Evolutionary conservation across 192 early-diverging fungal species (phyloP), one percentile per base, ranked within the genome.

Genomic region (Phycomyces blakesleeanus): DNA sequence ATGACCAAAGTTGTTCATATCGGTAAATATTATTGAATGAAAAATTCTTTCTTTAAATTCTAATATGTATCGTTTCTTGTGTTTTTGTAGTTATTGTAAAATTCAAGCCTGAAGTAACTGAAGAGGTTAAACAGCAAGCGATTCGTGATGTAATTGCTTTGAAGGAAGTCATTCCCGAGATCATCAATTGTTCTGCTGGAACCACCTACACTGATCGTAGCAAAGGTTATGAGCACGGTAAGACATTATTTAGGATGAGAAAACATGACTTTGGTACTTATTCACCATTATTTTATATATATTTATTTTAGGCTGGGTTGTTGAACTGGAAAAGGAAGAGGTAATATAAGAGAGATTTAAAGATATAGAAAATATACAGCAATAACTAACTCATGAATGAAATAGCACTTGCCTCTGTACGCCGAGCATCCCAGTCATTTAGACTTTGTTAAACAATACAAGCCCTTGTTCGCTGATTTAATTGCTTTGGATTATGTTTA

Each of bases 191-290:
- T 9, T 57, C 59, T 34, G 70, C 70, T n/a, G 70, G 70, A 40
- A 72, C 66, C 25, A 72, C 51, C 41, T 72, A 61, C 37, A 62
- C 70, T 41, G 70, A 72, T 5, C 41, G 70, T 47, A 55, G 54
- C 37, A 61, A 72, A 54, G 70, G 70, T 26, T 72, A 52, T 29
- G 70, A 72, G 51, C 66, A 53, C 40, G 64, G 68, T 63, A 70
- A 64, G 50, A 2, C 2, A 26, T 8, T 11, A 34, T 29, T 53
- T 21, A 37, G 50, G 1, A n/a, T n/a, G n/a, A n/a, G n/a, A n/a
- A n/a, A n/a, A n/a, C n/a, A n/a, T n/a, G n/a, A n/a, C 3, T 7
- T 11, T 12, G 50, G 8, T 20, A 27, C 41, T 60, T 27, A 8
- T 40, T 47, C n/a, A 57, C 24, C 21, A 58, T 34, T 49, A 34